These are phyloP conservation scores for Sporothrix brasiliensis DNA, from an alignment of 2,329 filamentous ascomycete species.

Conservation along the genomic window DNA sequence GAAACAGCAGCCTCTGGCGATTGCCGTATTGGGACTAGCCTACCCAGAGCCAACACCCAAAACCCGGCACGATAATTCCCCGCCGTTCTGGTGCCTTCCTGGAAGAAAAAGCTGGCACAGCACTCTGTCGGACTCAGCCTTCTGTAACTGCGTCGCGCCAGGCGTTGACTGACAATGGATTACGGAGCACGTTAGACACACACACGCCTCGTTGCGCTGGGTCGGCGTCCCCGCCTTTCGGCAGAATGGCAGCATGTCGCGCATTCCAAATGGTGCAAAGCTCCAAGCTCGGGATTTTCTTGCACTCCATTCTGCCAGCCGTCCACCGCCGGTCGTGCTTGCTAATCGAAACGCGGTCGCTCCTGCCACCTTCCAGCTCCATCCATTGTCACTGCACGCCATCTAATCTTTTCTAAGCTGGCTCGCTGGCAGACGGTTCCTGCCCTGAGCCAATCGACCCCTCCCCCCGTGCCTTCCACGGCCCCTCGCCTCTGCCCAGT, in stretches of 20 bases:
- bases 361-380: slow-evolving; percentile 14
- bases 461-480: neutral
- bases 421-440: slow-evolving; percentile 6
- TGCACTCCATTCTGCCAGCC: neutral
- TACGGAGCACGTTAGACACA: neutral
- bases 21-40: neutral
- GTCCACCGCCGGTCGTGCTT: neutral
- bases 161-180: neutral
- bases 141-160: neutral
- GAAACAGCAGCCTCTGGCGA: neutral
- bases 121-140: slow-evolving; percentile 19
- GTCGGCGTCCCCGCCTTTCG: slow-evolving; percentile 6
- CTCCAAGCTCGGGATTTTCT: neutral
- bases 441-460: slow-evolving; percentile 12
- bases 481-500: neutral
- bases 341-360: slow-evolving; percentile 20
- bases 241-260: slow-evolving; percentile 19
- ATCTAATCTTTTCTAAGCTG: neutral
- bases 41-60: neutral
- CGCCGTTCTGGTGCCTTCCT: slow-evolving; percentile 22
- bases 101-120: neutral
- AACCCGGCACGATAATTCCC: slow-evolving; percentile 4
- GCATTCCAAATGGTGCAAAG: slow-evolving; percentile 12
- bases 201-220: neutral
- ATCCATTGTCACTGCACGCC: neutral